A percentile compares a stretch with the other conserved stretches of the same genome.
These are phyloP conservation scores for Gloeophyllum trabeum DNA, from an alignment of 768 basidiomycete species.

Conservation along the genomic window DNA sequence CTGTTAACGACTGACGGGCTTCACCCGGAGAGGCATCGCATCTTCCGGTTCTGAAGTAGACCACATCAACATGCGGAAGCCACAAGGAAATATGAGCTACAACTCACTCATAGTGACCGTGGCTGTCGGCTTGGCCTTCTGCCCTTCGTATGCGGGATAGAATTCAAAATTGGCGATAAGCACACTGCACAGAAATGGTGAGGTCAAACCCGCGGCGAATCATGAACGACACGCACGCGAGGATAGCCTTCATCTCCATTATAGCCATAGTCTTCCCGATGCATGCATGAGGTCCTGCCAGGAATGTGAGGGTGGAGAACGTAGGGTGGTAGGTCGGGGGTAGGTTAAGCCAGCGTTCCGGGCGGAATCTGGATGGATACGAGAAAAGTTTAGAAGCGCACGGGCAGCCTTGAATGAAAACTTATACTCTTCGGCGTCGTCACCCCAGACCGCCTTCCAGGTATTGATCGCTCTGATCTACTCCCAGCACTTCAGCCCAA, in stretches of 20 bases:
- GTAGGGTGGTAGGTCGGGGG: slow-evolving; percentile 22
- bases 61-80: background rate
- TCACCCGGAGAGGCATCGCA: slow-evolving; percentile 11
- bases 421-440: slow-evolving; percentile 37
- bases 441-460: slow-evolving; percentile 37
- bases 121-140: slow-evolving; percentile 27
- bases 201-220: background rate
- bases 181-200: slow-evolving; percentile 13
- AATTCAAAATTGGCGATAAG: slow-evolving; percentile 33
- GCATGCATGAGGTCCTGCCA: slow-evolving; percentile 33
- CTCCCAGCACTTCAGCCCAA: background rate
- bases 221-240: slow-evolving; percentile 9
- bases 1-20: slow-evolving; percentile 2
- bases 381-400: too few relatives aligned
- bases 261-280: slow-evolving; percentile 38
- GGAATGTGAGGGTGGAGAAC: slow-evolving; percentile 29
- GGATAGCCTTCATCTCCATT: slow-evolving; percentile 34
- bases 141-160: slow-evolving; percentile 29
- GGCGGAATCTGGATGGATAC: slow-evolving; percentile 39
- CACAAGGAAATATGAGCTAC: too few relatives aligned
- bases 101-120: slow-evolving; percentile 36
- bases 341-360: slow-evolving; percentile 33
- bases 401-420: too few relatives aligned
- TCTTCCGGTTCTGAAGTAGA: slow-evolving; percentile 10
- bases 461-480: slow-evolving; percentile 42